Base-by-base conservation (phyloP, 225 moss, liverwort and hornwort species). In the Physcomitrellopsis africana region DNA sequence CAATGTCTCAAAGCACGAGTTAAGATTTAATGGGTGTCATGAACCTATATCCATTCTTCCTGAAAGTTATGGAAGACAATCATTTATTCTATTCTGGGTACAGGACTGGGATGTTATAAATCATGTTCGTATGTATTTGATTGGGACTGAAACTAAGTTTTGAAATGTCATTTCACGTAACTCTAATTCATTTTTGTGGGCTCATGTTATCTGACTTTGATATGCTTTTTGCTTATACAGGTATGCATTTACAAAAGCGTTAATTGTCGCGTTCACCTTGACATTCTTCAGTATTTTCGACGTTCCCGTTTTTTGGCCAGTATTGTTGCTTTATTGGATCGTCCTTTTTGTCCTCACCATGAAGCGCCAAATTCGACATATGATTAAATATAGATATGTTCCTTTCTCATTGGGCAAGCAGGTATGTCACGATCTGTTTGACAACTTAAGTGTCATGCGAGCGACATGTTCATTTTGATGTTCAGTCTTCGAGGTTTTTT, bases 291-390 rank as follows among this genome's bases (percentile, higher is more conserved):
- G 95, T 80, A 88, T 99, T 76, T 99, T 99, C 73, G 97, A 99
- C 68, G 97, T 99, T 55, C 97, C 97, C 17, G 97, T 99, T 72
- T 99, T 95, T 83, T 99, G 97, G 97, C 97, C 97, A 44, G 95
- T 99, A 58, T 79, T 99, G 64, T 82, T 99, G 45, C 89, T 99
- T 68, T 99, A 99, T 81, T 99, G 97, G 97, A 89, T 99, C 79
- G 97, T 99, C 61, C 88, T 99, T 41, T 99, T 99, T 67, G 89
- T 99, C 51, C 87, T 99, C 62, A 99, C 97, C 20, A 95, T 99
- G 97, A 99, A 99, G 87, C 93, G 97, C 51, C 97, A 99, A 89
- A 94, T 99, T 74, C 95, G 90, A 82, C 97, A 99, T 81, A 99
- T 99, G 97, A 95, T 99, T 80, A 99, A 99, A 62, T 95, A 95